phyloP scores from a whole-genome alignment of 495 filamentous ascomycete species.

The Talaromyces borbonicus region DNA sequence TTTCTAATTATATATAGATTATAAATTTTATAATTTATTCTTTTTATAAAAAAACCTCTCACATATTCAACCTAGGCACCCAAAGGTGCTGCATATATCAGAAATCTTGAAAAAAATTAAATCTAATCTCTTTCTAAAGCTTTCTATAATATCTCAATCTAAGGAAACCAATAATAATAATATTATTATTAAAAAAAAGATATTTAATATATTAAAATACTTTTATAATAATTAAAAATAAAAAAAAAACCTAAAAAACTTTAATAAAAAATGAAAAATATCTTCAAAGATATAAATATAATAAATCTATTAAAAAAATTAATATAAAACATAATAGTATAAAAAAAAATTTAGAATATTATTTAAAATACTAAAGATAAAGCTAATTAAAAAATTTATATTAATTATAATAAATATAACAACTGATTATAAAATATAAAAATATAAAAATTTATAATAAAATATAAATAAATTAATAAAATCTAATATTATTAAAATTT shows the following conservation, averaged over 20 bases:
- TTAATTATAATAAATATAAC: conserved; percentile 1
- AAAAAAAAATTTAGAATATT: not conserved
- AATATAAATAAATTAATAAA: no score
- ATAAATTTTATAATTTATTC: no score
- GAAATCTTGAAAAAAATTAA: no score
- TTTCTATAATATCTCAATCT: no score
- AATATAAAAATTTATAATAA: conserved; percentile 9
- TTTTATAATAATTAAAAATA: not conserved
- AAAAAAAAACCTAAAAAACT: not conserved
- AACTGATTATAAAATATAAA: conserved; percentile 8
- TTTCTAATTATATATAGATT: no score
- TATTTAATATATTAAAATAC: not conserved
- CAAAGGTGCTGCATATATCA: no score
- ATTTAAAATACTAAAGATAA: not conserved
- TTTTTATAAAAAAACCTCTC: no score
- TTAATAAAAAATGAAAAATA: not conserved
- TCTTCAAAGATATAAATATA: not conserved
- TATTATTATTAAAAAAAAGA: no score
- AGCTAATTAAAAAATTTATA: not conserved
- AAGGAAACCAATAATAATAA: no score
- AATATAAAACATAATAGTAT: not conserved
- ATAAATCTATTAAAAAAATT: not conserved
- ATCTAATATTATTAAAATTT: conserved; percentile 7
- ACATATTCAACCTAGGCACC: no score
- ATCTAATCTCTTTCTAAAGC: no score